Evolutionary conservation across 75 land plant genomes (phyloP).

Genomic region (Selaginella tamariscina): DNA sequence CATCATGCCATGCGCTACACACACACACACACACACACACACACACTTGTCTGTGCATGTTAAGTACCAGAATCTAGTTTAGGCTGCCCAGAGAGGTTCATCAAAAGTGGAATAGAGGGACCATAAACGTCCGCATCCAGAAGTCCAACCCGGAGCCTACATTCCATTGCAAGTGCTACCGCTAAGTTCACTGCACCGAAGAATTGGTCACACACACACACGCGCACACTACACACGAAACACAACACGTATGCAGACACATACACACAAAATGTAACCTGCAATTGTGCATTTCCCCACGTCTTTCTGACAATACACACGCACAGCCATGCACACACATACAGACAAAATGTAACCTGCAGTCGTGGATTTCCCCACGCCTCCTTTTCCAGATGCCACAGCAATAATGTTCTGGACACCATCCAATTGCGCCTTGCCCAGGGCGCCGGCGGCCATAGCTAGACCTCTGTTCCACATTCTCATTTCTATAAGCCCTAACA

Average conservation of each 20-base stretch:
- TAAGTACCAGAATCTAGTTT: slow-evolving; percentile 59
- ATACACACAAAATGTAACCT: not conserved
- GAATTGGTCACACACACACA: slow-evolving; percentile 6
- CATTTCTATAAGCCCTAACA: too few relatives aligned
- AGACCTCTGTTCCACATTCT: not conserved
- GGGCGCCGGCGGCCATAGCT: slow-evolving; percentile 1
- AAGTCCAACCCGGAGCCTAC: slow-evolving; percentile 73
- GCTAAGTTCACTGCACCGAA: slow-evolving; percentile 89
- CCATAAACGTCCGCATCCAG: slow-evolving; percentile 98
- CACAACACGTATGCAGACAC: too few relatives aligned
- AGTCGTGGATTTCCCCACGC: slow-evolving; percentile 90
- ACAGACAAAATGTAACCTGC: too few relatives aligned
- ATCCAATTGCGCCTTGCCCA: slow-evolving; percentile 26
- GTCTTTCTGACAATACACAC: too few relatives aligned
- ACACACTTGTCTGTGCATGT: too few relatives aligned
- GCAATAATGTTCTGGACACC: slow-evolving; percentile 73
- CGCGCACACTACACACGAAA: not conserved
- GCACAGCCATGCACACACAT: too few relatives aligned
- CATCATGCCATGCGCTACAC: too few relatives aligned
- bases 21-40: too few relatives aligned
- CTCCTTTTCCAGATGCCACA: slow-evolving; percentile 96
- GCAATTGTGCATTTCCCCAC: not conserved
- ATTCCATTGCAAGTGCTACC: slow-evolving; percentile 79
- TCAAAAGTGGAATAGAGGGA: slow-evolving; percentile 90
- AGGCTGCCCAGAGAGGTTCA: slow-evolving; percentile 77